These are phyloP conservation scores for Rhizophagus prolifer DNA, from an alignment of 192 early-diverging fungal species.

Conservation along the genomic window DNA sequence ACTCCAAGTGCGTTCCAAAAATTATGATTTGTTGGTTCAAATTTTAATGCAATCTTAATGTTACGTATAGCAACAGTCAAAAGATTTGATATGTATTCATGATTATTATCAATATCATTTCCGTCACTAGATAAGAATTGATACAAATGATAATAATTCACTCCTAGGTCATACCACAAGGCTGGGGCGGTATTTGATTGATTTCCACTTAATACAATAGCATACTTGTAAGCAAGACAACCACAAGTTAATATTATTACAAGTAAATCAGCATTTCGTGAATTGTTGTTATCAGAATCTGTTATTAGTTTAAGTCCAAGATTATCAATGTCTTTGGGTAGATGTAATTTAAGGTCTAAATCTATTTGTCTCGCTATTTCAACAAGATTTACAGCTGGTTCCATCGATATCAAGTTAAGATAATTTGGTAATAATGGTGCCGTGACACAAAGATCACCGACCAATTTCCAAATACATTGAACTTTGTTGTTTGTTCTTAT, in stretches of 20 bases:
- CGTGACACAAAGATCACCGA: slow-evolving; percentile 54
- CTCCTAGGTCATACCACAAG: slow-evolving; percentile 54
- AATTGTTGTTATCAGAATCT: neutral
- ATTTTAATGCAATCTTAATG: slow-evolving; percentile 57
- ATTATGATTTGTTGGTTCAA: slow-evolving; percentile 53
- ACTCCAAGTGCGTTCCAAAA: slow-evolving; percentile 79
- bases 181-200: slow-evolving; percentile 37
- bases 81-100: slow-evolving; percentile 16
- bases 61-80: slow-evolving; percentile 46
- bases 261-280: slow-evolving; percentile 19
- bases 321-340: slow-evolving; percentile 38
- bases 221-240: slow-evolving; percentile 52
- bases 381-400: slow-evolving; percentile 30
- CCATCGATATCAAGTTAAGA: slow-evolving; percentile 39
- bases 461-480: slow-evolving; percentile 61
- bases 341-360: slow-evolving; percentile 42
- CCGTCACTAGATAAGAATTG: slow-evolving; percentile 22
- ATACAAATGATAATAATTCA: slow-evolving; percentile 48
- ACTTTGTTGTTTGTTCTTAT: slow-evolving; percentile 33
- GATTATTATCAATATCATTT: neutral
- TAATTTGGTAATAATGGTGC: slow-evolving; percentile 51
- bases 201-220: slow-evolving; percentile 45
- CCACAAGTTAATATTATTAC: slow-evolving; percentile 49
- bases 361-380: slow-evolving; percentile 7
- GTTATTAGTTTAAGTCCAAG: neutral